A percentile compares a stretch with the other conserved stretches of the same genome.
Evolutionary conservation across 805 yeast species (phyloP).

Genomic region (Starmerella ratchasimensis): DNA sequence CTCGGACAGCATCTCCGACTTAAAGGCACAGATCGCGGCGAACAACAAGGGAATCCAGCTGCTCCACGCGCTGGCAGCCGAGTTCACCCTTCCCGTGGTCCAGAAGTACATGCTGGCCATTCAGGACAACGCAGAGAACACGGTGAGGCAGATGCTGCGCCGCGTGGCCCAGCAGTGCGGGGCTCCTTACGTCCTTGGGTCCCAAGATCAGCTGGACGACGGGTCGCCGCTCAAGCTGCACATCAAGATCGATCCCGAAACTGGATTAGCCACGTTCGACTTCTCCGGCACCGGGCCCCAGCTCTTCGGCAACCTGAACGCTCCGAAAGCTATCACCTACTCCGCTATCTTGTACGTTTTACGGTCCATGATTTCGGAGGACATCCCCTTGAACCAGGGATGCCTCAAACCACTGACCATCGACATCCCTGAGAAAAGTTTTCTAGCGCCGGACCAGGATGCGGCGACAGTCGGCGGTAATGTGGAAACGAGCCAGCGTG

Average conservation of each 20-base stretch:
- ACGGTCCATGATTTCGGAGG: slow-evolving; percentile 70
- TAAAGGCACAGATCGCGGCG: slow-evolving; percentile 80
- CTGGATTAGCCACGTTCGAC: slow-evolving; percentile 60
- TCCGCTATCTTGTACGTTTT: slow-evolving; percentile 82
- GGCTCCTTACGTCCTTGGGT: slow-evolving; percentile 13
- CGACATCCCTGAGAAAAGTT: slow-evolving; percentile 44
- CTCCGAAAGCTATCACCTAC: slow-evolving; percentile 79
- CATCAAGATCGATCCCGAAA: slow-evolving; percentile 33
- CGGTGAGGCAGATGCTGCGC: slow-evolving; percentile 47
- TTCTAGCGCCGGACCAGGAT: slow-evolving; percentile 62
- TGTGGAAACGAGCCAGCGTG: slow-evolving; percentile 86
- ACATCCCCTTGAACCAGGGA: slow-evolving; percentile 89
- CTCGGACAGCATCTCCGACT: slow-evolving; percentile 69
- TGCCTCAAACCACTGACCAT: slow-evolving; percentile 70
- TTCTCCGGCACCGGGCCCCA: slow-evolving; percentile 81
- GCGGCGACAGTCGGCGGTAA: slow-evolving; percentile 95
- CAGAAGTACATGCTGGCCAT: slow-evolving; percentile 68
- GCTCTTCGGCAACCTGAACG: slow-evolving; percentile 78
- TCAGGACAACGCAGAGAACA: slow-evolving; percentile 59
- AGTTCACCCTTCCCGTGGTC: slow-evolving; percentile 47
- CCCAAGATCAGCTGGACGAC: slow-evolving; percentile 26
- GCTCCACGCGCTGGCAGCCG: slow-evolving; percentile 44
- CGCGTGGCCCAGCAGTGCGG: slow-evolving; percentile 32
- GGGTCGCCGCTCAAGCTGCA: slow-evolving; percentile 24
- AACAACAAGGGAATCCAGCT: slow-evolving; percentile 71